phyloP scores from a whole-genome alignment of 495 filamentous ascomycete genomes.

The Hypoxylon trugodes region DNA sequence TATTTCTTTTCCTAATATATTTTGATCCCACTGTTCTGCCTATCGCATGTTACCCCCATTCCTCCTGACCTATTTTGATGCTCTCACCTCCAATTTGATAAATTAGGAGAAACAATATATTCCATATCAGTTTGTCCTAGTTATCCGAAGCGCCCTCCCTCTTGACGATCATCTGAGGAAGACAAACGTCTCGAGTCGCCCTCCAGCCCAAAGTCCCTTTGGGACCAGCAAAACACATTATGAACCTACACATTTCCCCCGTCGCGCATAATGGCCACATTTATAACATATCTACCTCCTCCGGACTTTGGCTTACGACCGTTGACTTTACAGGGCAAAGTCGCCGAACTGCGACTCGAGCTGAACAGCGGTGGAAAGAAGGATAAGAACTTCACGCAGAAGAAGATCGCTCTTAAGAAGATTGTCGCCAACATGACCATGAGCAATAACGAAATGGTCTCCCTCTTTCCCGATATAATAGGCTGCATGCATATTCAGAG shows the following conservation, averaged over 20 bases:
- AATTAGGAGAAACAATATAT: slow-evolving; percentile 5
- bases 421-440: slow-evolving; percentile 99
- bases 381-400: slow-evolving; percentile 95
- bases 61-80: not conserved
- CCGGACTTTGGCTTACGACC: slow-evolving; percentile 52
- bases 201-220: slow-evolving; percentile 20
- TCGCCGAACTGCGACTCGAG: slow-evolving; percentile 94
- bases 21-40: slow-evolving; percentile 2
- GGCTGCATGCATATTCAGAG: slow-evolving; percentile 92
- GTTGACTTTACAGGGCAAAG: slow-evolving; percentile 84
- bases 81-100: slow-evolving; percentile 13
- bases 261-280: slow-evolving; percentile 53
- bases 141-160: slow-evolving; percentile 5
- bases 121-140: not conserved
- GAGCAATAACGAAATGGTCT: slow-evolving; percentile 99
- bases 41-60: not conserved
- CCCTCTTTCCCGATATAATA: slow-evolving; percentile 93
- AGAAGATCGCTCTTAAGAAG: slow-evolving; percentile 99
- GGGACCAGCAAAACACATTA: slow-evolving; percentile 32
- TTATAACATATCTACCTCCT: slow-evolving; percentile 57
- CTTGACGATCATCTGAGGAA: slow-evolving; percentile 19
- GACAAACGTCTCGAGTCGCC: slow-evolving; percentile 17
- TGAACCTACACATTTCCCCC: slow-evolving; percentile 33
- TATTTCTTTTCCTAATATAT: slow-evolving; percentile 27
- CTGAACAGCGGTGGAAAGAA: slow-evolving; percentile 94